These are phyloP conservation scores for Debaryomyces robertsiae DNA, from an alignment of 1,139 yeast genomes.

Conservation along the genomic window DNA sequence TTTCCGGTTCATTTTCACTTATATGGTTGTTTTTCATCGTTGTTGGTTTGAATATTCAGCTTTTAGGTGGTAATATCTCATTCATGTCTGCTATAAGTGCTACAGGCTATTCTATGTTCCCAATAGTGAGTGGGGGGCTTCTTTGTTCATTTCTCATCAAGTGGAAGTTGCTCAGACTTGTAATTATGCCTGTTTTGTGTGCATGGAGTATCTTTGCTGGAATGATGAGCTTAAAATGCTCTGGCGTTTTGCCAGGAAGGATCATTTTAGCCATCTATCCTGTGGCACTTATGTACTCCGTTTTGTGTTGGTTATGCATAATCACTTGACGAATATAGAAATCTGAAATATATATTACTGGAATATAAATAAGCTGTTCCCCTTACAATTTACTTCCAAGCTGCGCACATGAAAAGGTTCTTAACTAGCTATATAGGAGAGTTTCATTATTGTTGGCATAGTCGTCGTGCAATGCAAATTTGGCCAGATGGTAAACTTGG, in stretches of 20 bases:
- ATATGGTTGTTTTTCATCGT: conserved; percentile 60
- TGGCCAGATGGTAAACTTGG: conserved; percentile 11
- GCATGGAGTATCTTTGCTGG: conserved; percentile 77
- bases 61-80: conserved; percentile 69
- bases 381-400: too few relatives aligned
- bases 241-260: conserved; percentile 71
- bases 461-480: conserved; percentile 20
- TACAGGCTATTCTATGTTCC: conserved; percentile 80
- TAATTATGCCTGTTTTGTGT: conserved; percentile 54
- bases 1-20: conserved; percentile 51
- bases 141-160: conserved; percentile 56
- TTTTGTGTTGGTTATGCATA: conserved; percentile 77
- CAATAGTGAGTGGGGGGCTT: conserved; percentile 66
- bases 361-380: too few relatives aligned
- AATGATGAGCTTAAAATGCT: conserved; percentile 63
- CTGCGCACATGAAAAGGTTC: too few relatives aligned
- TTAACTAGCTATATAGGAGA: too few relatives aligned
- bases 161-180: conserved; percentile 57
- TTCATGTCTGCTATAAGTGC: conserved; percentile 81
- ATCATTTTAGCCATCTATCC: conserved; percentile 78
- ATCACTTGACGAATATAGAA: conserved; percentile 39
- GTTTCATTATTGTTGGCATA: conserved; percentile 18
- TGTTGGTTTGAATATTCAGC: conserved; percentile 70
- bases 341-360: conserved; percentile 1
- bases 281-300: conserved; percentile 70